Conservation (phyloP, 164 flowering plant species). For the Piper longum region DNA sequence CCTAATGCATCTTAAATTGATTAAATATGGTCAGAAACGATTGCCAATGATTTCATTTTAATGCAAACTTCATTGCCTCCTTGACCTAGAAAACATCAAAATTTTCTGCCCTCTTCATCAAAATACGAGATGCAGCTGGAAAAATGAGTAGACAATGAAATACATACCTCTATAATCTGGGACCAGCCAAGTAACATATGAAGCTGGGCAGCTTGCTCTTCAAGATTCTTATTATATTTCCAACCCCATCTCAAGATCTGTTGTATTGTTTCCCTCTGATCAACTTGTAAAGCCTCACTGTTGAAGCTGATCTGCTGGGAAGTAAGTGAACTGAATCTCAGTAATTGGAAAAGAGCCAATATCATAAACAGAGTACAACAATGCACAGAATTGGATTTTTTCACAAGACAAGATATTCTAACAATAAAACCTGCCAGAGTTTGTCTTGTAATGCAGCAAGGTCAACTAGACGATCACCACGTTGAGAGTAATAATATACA, state of each 20-base stretch:
- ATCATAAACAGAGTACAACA: not conserved
- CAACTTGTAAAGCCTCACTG: constrained; percentile 58
- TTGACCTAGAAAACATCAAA: not conserved
- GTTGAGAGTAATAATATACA: constrained; percentile 76
- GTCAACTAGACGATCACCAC: constrained; percentile 90
- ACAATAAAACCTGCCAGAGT: constrained; percentile 69
- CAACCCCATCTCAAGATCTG: constrained; percentile 82
- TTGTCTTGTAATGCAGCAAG: constrained; percentile 69
- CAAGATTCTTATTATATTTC: constrained; percentile 89
- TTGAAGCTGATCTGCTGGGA: constrained; percentile 39
- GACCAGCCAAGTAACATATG: constrained; percentile 97
- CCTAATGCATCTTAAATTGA: no score
- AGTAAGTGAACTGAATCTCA: constrained; percentile 38
- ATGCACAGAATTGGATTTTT: not conserved
- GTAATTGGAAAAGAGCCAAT: constrained; percentile 1
- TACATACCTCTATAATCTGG: constrained; percentile 77
- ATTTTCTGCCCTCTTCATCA: not conserved
- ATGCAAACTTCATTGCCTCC: no score
- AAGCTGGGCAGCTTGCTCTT: constrained; percentile 97
- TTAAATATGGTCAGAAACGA: no score
- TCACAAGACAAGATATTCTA: not conserved
- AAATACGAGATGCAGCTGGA: not conserved
- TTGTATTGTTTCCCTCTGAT: constrained; percentile 59
- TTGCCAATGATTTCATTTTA: no score
- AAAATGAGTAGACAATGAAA: constrained; percentile 2